A percentile compares a stretch with the other conserved stretches of the same genome.
phyloP scores from a whole-genome alignment of 768 basidiomycete genomes.

The Serendipita sp. region DNA sequence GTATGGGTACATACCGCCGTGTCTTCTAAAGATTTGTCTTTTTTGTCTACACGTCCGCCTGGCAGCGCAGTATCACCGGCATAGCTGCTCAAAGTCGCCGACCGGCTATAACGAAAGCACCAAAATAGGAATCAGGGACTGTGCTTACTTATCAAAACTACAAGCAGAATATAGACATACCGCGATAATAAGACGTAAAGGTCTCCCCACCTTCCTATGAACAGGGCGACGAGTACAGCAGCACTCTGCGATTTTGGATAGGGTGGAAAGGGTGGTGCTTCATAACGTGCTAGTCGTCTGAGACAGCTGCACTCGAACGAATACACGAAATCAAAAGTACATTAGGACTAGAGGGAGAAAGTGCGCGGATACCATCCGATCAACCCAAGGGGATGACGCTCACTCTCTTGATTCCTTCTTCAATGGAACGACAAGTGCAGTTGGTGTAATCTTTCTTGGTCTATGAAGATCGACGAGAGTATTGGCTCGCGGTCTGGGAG shows the following conservation, averaged over 20 bases:
- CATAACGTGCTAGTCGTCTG: not conserved
- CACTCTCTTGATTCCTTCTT: not conserved
- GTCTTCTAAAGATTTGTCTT: constrained; percentile 55
- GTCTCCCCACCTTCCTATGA: constrained; percentile 71
- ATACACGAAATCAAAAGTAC: not conserved
- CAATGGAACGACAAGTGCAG: constrained; percentile 1
- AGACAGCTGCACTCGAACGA: not conserved
- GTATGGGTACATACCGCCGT: constrained; percentile 44
- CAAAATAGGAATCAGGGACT: not conserved
- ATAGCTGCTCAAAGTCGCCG: constrained; percentile 54
- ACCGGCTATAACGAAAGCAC: constrained; percentile 34
- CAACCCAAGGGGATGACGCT: not conserved
- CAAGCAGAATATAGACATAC: constrained; percentile 23
- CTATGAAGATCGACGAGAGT: not conserved
- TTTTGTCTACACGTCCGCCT: constrained; percentile 63
- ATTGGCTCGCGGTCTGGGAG: not conserved
- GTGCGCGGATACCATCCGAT: too few relatives aligned
- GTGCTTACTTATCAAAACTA: too few relatives aligned
- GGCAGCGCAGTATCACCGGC: constrained; percentile 83
- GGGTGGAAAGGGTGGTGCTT: constrained; percentile 15
- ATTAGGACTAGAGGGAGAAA: too few relatives aligned
- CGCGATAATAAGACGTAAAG: constrained; percentile 72
- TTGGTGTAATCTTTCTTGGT: not conserved
- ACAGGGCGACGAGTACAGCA: constrained; percentile 70
- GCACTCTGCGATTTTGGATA: constrained; percentile 48